Percentiles rank a stretch among this genome's conserved stretches.
Evolutionary conservation across 345 rosid species (phyloP).

Genomic region (Clausena lansium): DNA sequence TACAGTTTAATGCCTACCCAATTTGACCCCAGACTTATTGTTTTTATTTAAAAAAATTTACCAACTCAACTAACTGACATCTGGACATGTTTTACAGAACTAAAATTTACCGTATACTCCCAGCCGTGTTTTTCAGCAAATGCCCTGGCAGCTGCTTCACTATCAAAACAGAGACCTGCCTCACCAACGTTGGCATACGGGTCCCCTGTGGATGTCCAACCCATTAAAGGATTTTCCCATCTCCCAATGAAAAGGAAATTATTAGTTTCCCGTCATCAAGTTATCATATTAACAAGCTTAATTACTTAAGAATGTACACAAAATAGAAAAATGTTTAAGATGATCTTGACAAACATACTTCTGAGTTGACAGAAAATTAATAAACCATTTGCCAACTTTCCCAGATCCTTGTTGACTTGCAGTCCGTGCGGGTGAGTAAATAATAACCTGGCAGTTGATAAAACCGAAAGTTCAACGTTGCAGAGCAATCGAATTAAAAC

Average conservation of each 20-base stretch:
- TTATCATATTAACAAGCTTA: not conserved
- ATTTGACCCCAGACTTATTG: too few relatives aligned
- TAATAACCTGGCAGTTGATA: slow-evolving; percentile 51
- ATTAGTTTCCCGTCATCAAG: not conserved
- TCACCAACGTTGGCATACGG: slow-evolving; percentile 97
- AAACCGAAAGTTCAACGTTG: not conserved
- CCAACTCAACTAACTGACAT: too few relatives aligned
- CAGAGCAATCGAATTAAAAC: too few relatives aligned
- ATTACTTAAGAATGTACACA: too few relatives aligned
- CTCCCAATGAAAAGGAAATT: slow-evolving; percentile 26
- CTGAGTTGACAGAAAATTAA: slow-evolving; percentile 78
- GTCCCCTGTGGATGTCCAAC: slow-evolving; percentile 98
- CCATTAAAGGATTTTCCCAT: slow-evolving; percentile 99
- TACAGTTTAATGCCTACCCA: too few relatives aligned
- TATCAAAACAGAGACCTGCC: slow-evolving; percentile 67
- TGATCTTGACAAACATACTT: slow-evolving; percentile 45
- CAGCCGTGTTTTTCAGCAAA: slow-evolving; percentile 92
- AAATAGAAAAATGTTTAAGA: too few relatives aligned
- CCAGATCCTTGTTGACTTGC: slow-evolving; percentile 97
- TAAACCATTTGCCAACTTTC: slow-evolving; percentile 88
- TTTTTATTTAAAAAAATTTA: too few relatives aligned
- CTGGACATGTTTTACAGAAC: too few relatives aligned
- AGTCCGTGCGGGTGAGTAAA: slow-evolving; percentile 91
- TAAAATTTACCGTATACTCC: slow-evolving; percentile 62
- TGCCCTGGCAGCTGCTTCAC: slow-evolving; percentile 72